Evolutionary conservation across 768 basidiomycete species (phyloP).

Genomic region (Mycena belliarum): DNA sequence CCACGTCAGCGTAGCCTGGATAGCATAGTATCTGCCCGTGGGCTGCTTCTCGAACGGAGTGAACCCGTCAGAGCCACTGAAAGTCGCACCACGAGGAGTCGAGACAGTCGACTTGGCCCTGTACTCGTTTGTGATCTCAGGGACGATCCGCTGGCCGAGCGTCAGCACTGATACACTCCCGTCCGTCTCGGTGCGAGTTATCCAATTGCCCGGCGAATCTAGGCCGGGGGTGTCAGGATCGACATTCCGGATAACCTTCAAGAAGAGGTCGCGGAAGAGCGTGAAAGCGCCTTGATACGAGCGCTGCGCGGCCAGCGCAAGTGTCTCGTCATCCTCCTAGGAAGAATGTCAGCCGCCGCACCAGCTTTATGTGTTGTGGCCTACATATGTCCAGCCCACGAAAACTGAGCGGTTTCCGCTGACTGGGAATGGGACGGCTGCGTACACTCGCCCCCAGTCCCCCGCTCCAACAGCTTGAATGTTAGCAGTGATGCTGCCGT

Average conservation of each 20-base stretch:
- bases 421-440: slow-evolving; percentile 11
- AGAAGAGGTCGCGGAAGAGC: slow-evolving; percentile 18
- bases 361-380: background rate
- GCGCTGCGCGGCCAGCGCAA: slow-evolving; percentile 14
- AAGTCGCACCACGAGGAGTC: background rate
- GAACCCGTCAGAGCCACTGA: slow-evolving; percentile 10
- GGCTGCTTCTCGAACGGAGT: slow-evolving; percentile 16
- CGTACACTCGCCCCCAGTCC: slow-evolving; percentile 17
- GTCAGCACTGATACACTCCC: slow-evolving; percentile 14
- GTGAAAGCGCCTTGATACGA: slow-evolving; percentile 18
- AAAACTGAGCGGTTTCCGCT: slow-evolving; percentile 14
- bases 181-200: slow-evolving; percentile 14
- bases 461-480: slow-evolving; percentile 10
- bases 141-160: slow-evolving; percentile 13
- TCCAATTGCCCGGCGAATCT: slow-evolving; percentile 12
- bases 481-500: slow-evolving; percentile 9
- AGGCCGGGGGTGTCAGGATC: slow-evolving; percentile 14
- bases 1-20: slow-evolving; percentile 15
- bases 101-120: slow-evolving; percentile 11
- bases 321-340: slow-evolving; percentile 16
- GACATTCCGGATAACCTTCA: slow-evolving; percentile 18
- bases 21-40: slow-evolving; percentile 13
- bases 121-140: slow-evolving; percentile 12
- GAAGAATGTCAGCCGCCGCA: background rate
- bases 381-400: slow-evolving; percentile 16